phyloP scores from a whole-genome alignment of 257 asterid genomes.

The Phtheirospermum japonicum region DNA sequence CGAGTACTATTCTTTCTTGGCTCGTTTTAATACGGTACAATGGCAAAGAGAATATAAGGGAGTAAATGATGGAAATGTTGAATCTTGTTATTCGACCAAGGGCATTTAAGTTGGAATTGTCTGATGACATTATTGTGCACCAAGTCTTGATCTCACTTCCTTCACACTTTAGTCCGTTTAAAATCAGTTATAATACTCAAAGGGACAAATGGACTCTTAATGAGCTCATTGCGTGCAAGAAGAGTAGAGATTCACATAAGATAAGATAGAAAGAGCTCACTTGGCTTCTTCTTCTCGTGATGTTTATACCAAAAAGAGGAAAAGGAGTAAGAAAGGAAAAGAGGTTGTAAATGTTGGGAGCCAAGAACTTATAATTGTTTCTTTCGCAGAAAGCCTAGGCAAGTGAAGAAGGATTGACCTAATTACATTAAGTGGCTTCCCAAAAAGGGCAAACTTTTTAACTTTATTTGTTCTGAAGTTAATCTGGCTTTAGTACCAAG shows the following conservation, averaged over 20 bases:
- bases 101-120: background rate
- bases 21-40: background rate
- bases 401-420: background rate
- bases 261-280: background rate
- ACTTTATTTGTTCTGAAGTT: background rate
- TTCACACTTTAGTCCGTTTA: background rate
- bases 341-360: background rate
- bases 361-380: background rate
- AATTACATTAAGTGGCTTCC: background rate
- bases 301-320: background rate
- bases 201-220: constrained; percentile 3
- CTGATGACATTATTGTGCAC: background rate
- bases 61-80: background rate
- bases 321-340: background rate
- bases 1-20: background rate
- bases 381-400: background rate
- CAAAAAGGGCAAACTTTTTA: background rate
- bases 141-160: background rate
- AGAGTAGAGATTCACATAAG: background rate
- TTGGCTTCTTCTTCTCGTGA: no score
- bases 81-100: background rate
- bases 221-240: constrained; percentile 2
- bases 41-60: background rate
- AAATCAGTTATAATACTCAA: background rate
- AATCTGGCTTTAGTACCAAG: background rate